Percentiles rank a stretch among this genome's conserved stretches.
phyloP scores from a whole-genome alignment of 2,329 filamentous ascomycete species.

The Biscogniauxia marginata region DNA sequence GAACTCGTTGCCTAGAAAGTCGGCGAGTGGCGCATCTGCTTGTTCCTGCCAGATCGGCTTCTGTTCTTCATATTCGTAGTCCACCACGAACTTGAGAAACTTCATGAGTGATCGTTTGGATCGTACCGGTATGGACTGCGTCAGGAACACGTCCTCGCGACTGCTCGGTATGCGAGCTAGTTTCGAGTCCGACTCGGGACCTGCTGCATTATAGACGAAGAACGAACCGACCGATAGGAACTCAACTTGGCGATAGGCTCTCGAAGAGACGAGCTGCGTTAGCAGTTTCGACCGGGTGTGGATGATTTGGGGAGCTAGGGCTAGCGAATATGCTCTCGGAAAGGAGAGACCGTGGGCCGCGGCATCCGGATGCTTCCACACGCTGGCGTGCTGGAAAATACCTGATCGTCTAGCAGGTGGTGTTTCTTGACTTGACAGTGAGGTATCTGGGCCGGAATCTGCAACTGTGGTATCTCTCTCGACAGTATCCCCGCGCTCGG shows the following conservation, averaged over 20 bases:
- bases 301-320: conserved; percentile 81
- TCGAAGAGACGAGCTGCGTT: conserved; percentile 80
- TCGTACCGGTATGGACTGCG: conserved; percentile 70
- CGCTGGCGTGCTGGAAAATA: conserved; percentile 38
- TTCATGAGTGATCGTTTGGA: conserved; percentile 90
- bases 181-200: conserved; percentile 24
- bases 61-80: conserved; percentile 61
- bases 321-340: conserved; percentile 76
- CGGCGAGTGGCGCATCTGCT: conserved; percentile 52
- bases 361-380: conserved; percentile 37
- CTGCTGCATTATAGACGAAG: conserved; percentile 65
- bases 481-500: neutral
- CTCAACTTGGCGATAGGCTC: conserved; percentile 84
- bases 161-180: conserved; percentile 80
- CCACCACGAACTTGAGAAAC: conserved; percentile 82
- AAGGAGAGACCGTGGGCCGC: conserved; percentile 49
- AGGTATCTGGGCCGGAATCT: neutral
- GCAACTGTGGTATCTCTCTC: neutral
- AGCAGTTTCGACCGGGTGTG: conserved; percentile 80
- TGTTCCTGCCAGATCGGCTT: conserved; percentile 57
- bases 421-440: neutral
- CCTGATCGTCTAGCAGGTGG: neutral
- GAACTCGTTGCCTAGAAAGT: conserved; percentile 62
- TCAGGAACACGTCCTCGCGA: conserved; percentile 86
- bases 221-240: conserved; percentile 92